Percentiles rank a stretch among this genome's conserved stretches.
Evolutionary conservation across 208 protist species (phyloP).

Genomic region (Crithidia fasciculata): DNA sequence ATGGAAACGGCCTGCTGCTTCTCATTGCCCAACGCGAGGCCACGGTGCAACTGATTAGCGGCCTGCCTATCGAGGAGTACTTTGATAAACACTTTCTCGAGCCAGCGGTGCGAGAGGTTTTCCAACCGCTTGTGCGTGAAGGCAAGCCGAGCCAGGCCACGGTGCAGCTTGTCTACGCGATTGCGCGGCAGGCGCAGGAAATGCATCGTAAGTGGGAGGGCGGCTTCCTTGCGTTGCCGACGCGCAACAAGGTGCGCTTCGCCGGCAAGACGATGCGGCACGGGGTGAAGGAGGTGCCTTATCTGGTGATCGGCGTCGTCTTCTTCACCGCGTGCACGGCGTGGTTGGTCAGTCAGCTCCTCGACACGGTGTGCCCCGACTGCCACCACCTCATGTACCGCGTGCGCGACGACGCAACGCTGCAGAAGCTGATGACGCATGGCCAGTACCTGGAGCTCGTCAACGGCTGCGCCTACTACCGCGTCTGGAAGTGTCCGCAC

Average conservation of each 20-base stretch:
- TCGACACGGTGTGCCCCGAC: constrained; percentile 80
- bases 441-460: constrained; percentile 81
- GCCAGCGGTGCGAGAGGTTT: constrained; percentile 74
- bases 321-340: constrained; percentile 67
- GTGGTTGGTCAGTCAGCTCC: constrained; percentile 67
- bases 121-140: constrained; percentile 82
- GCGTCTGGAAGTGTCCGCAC: constrained; percentile 82
- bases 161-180: constrained; percentile 88
- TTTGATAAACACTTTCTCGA: constrained; percentile 75
- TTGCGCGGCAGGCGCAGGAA: constrained; percentile 84
- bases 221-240: constrained; percentile 59
- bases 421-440: constrained; percentile 62
- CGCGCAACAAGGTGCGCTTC: constrained; percentile 77
- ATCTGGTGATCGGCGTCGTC: constrained; percentile 59
- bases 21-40: constrained; percentile 85
- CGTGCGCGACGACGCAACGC: constrained; percentile 69
- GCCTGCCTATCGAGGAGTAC: constrained; percentile 81
- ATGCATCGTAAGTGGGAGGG: constrained; percentile 71
- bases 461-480: constrained; percentile 84
- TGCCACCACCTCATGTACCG: constrained; percentile 78
- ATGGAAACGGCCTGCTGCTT: constrained; percentile 81
- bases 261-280: constrained; percentile 64
- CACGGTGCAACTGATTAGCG: constrained; percentile 78
- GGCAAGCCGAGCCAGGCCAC: constrained; percentile 81
- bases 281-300: constrained; percentile 63